Conservation (phyloP, 2,329 filamentous ascomycete species). For the Cyclaneusma minus region DNA sequence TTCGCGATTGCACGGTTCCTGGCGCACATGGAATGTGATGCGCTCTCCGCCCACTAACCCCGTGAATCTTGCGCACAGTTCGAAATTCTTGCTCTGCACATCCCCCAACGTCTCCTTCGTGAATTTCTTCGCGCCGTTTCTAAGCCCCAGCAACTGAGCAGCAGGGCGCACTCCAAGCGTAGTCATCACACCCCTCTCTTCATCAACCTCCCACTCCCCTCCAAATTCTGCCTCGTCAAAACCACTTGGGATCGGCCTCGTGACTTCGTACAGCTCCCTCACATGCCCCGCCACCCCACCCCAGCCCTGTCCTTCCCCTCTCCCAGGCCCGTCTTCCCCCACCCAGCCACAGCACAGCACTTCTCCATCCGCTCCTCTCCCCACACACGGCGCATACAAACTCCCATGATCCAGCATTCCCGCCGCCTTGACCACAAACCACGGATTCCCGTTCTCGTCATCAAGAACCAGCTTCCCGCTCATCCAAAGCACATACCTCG, state of each 20-base stretch:
- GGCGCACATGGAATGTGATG: conserved; percentile 8
- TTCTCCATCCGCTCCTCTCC: conserved; percentile 8
- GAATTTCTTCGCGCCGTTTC: no score
- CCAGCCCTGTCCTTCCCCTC: conserved; percentile 8
- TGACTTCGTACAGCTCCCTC: conserved; percentile 9
- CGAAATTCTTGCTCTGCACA: conserved; percentile 6
- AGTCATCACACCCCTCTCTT: no score
- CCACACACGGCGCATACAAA: conserved; percentile 9
- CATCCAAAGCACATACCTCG: conserved; percentile 1
- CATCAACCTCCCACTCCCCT: no score
- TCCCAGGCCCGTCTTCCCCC: conserved; percentile 6
- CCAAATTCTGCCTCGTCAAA: conserved; percentile 5
- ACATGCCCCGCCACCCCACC: conserved; percentile 9
- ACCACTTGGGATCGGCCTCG: conserved; percentile 5
- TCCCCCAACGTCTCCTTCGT: no score
- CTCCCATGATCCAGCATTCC: conserved; percentile 10
- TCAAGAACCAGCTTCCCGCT: no score
- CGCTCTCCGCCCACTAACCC: conserved; percentile 5
- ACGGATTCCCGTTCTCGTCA: conserved; percentile 8
- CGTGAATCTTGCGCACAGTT: conserved; percentile 7
- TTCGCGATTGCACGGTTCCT: conserved; percentile 6
- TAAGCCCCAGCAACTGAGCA: conserved; percentile 6
- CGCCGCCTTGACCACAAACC: conserved; percentile 8
- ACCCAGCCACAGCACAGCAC: conserved; percentile 10
- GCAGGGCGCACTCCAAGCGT: conserved; percentile 9